Base-by-base conservation (phyloP, 257 asterid genomes). In the Parsonsia alboflavescens region DNA sequence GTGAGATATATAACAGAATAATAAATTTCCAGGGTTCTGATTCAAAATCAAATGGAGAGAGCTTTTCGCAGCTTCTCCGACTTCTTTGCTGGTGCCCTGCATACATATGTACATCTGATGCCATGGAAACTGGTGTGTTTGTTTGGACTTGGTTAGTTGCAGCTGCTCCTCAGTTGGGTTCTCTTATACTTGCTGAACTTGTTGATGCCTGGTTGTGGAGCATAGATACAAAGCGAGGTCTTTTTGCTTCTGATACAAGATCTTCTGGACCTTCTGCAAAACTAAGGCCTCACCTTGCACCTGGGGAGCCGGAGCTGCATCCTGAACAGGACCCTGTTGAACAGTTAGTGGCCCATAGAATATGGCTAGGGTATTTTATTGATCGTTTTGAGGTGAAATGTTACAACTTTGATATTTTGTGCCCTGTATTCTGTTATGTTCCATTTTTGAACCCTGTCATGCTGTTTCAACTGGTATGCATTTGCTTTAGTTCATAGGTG, bases 1-100 rank as follows among this genome's bases (percentile, higher is more conserved):
- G 62, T 69, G 30, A 64, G n/a, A 70, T 53, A 73, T 66, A 61
- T 78, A 77, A 73, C 71, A 26, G 72, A 76, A 68, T 79, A 61
- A 67, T 44, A 46, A 78, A 77, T 82, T 71, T 77, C 77, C 96
- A 92, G 99, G 96, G 79, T 81, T 89, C 96, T 57, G 96, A 88
- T 76, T 77, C 87, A 61, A 88, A 89, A 81, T 78, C 97, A 79
- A 87, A 82, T 78, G 70, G 79, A 44, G 96, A 85, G 83, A 89
- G 99, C 91, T 95, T 95, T 84, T 91, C 97, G 24, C 97, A 91
- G 84, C 98, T 95, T 84, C 88, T 95, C 61, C 98, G 98, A 73
- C 97, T 95, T 79, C 97, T 95, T 82, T 95, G 99, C 90, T 95
- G 99, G 99, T 95, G 98, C 86, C 99, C 99, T 69, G 99, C 98